Conservation (phyloP, 176 grass and related monocot genomes). For the Saccharum officinarum region DNA sequence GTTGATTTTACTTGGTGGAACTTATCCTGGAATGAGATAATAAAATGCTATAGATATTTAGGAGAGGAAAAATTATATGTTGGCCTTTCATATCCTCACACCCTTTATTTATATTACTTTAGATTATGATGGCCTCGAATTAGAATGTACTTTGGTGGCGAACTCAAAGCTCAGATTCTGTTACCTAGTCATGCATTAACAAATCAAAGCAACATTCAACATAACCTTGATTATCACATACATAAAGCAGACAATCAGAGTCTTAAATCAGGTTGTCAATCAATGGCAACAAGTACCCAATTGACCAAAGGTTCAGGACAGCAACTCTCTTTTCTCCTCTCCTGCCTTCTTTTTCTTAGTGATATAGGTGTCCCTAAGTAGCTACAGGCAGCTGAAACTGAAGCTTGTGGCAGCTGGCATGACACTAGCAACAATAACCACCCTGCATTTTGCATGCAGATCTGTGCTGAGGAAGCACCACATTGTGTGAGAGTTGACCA, state of each 20-base stretch:
- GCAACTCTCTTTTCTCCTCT: background rate
- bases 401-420: background rate
- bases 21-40: background rate
- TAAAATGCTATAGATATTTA: background rate
- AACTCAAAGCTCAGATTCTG: background rate
- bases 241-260: background rate
- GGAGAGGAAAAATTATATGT: background rate
- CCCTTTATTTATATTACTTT: background rate
- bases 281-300: too few species aligned
- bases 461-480: background rate
- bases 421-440: background rate
- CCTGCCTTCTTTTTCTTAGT: background rate
- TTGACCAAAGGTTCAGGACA: background rate
- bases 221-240: background rate
- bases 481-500: background rate
- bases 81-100: background rate
- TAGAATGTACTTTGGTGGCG: too few species aligned
- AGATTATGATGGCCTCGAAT: background rate
- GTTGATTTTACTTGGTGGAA: constrained; percentile 6
- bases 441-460: background rate
- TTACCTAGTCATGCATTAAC: background rate
- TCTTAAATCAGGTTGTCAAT: background rate
- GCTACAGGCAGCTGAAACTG: background rate
- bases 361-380: background rate
- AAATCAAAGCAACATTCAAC: background rate